phyloP scores from a whole-genome alignment of 768 basidiomycete species.

The Chalciporus chontae region DNA sequence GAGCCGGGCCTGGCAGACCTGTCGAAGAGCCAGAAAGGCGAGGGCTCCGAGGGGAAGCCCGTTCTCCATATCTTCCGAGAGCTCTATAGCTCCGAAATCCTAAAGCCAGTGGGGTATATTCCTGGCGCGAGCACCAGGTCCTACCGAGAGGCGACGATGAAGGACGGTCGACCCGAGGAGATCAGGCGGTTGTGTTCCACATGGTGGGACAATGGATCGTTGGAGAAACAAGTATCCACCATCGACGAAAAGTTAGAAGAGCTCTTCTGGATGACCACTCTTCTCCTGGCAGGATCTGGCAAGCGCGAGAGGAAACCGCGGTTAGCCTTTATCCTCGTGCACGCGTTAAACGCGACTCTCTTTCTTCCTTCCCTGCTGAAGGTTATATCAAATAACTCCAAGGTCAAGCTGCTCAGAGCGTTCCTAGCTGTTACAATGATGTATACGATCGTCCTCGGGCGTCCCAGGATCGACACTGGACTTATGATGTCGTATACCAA shows the following conservation, averaged over 20 bases:
- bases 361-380: conserved; percentile 45
- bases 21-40: background rate
- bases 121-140: conserved; percentile 39
- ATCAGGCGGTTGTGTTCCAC: conserved; percentile 42
- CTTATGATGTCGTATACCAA: conserved; percentile 45
- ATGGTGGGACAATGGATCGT: conserved; percentile 31
- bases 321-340: conserved; percentile 59
- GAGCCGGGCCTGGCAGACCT: conserved; percentile 2
- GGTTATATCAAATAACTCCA: conserved; percentile 30
- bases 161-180: conserved; percentile 40
- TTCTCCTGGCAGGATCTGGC: conserved; percentile 47
- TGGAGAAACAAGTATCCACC: conserved; percentile 23
- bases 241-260: conserved; percentile 47
- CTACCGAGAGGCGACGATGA: conserved; percentile 33
- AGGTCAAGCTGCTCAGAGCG: conserved; percentile 44
- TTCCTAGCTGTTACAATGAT: conserved; percentile 39
- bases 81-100: conserved; percentile 45
- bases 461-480: conserved; percentile 48
- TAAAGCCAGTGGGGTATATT: conserved; percentile 53
- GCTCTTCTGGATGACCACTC: conserved; percentile 43
- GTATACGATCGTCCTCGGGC: conserved; percentile 41
- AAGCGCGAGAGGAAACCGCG: conserved; percentile 45
- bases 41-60: conserved; percentile 30
- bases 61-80: conserved; percentile 50
- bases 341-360: conserved; percentile 49